These are phyloP conservation scores for California macrophylla DNA, from an alignment of 441 rosid species.

Conservation along the genomic window DNA sequence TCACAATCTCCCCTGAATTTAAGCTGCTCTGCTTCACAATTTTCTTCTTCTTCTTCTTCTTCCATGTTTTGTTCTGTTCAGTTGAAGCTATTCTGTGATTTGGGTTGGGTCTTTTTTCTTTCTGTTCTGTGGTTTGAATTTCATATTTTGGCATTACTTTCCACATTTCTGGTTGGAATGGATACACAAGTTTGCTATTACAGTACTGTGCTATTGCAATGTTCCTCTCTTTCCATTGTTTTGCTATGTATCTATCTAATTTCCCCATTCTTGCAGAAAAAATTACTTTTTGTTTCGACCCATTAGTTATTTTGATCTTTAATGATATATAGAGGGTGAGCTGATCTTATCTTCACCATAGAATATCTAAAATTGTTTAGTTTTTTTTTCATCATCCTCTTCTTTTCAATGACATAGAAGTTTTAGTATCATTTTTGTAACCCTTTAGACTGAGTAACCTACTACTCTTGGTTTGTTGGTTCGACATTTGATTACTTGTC, in stretches of 20 bases:
- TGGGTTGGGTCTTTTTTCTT: background rate
- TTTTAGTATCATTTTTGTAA: no score
- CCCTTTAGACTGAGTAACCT: constrained; percentile 38
- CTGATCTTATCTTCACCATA: constrained; percentile 15
- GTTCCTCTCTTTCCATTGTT: background rate
- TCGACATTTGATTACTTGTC: constrained; percentile 34
- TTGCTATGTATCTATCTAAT: constrained; percentile 4
- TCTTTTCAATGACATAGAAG: no score
- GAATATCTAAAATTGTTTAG: background rate
- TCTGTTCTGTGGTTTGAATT: background rate
- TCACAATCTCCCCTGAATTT: background rate
- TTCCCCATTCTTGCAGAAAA: constrained; percentile 28
- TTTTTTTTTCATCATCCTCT: no score
- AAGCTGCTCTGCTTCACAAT: background rate
- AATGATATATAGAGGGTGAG: constrained; percentile 27
- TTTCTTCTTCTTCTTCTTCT: background rate
- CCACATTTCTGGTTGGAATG: background rate
- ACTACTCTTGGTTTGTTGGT: constrained; percentile 41
- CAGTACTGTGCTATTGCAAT: constrained; percentile 24
- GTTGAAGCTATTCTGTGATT: background rate
- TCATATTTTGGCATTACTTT: background rate
- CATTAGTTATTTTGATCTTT: constrained; percentile 26
- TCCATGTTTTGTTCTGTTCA: background rate
- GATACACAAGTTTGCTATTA: background rate
- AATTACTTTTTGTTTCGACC: constrained; percentile 20